These are phyloP conservation scores for Trypethelium eluteriae DNA, from an alignment of 495 filamentous ascomycete species.

Conservation along the genomic window DNA sequence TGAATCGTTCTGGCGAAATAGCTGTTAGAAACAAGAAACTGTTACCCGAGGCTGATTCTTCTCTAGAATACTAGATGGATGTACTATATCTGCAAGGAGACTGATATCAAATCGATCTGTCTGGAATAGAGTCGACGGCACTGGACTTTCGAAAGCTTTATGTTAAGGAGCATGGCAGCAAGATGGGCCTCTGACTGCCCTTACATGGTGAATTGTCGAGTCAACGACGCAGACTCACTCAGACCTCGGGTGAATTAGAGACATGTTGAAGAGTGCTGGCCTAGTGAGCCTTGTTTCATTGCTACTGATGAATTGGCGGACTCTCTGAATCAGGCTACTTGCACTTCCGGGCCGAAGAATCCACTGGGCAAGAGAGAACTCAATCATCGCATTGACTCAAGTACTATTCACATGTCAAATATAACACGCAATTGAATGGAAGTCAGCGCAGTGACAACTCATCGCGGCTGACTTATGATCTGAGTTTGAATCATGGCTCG, in stretches of 20 bases:
- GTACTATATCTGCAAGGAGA: background rate
- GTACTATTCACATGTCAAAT: slow-evolving; percentile 10
- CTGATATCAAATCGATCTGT: slow-evolving; percentile 7
- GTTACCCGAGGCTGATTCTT: background rate
- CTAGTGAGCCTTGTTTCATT: background rate
- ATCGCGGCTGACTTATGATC: background rate
- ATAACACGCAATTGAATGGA: background rate
- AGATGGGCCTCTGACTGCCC: background rate
- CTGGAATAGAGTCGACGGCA: background rate
- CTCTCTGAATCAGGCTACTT: slow-evolving; percentile 9
- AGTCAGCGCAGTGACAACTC: background rate
- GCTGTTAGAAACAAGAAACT: background rate
- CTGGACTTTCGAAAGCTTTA: slow-evolving; percentile 12
- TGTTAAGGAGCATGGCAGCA: background rate
- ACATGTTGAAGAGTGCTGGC: background rate
- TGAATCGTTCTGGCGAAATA: background rate
- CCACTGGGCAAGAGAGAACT: background rate
- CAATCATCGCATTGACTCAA: slow-evolving; percentile 12
- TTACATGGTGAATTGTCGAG: slow-evolving; percentile 9
- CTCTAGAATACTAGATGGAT: background rate
- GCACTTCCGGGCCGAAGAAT: background rate
- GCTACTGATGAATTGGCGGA: background rate
- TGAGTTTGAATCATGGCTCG: slow-evolving; percentile 4
- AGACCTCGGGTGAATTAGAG: slow-evolving; percentile 7
- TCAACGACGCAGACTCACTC: slow-evolving; percentile 11